Evolutionary conservation across 331 rosid genomes (phyloP), one percentile per base, ranked within the genome.

Genomic region (Dryas integrifolia): DNA sequence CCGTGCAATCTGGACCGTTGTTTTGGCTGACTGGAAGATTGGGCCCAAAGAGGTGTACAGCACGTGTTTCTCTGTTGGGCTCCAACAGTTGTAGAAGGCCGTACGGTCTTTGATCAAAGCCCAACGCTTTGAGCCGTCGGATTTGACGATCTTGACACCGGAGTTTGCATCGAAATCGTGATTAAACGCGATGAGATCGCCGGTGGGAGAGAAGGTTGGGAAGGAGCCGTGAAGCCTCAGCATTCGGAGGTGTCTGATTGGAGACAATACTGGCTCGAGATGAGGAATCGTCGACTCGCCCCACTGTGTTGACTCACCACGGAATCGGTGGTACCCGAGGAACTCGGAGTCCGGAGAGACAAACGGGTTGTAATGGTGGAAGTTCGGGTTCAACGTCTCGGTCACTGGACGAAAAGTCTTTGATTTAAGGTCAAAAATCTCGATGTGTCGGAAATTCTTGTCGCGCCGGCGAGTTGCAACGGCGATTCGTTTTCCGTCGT

Each of bases 311-410:
- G 82, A 78, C 79, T 80, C 87, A 21, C 97, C 96, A 1, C 94
- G 78, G 76, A 91, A 91, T 0, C 92, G 88, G 84, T 93, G 97
- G 84, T 89, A 93, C 21, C 91, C 98, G 13, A 93, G 44, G 21
- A 67, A 64, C 3, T 72, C 45, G 16, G 91, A 89, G 72, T 89
- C 84, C 1, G 78, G 68, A 1, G 96, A 91, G 0, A 91, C 88
- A 53, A 93, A 91, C 9, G 98, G 98, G 70, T 81, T 93, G 68
- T 93, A 93, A 64, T 93, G 97, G 77, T 93, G 95, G 60, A 85
- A 57, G 0, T 70, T 65, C 9, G 97, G 90, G 72, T 87, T 90
- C 65, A 87, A 11, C 0, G 21, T 3, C 38, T 78, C 80, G 0
- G 97, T 89, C 3, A 87, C 39, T 0, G 83, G 84, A 2, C 52